Conservation (phyloP, 1,284 basidiomycete genomes). For the Puccinia triticina region DNA sequence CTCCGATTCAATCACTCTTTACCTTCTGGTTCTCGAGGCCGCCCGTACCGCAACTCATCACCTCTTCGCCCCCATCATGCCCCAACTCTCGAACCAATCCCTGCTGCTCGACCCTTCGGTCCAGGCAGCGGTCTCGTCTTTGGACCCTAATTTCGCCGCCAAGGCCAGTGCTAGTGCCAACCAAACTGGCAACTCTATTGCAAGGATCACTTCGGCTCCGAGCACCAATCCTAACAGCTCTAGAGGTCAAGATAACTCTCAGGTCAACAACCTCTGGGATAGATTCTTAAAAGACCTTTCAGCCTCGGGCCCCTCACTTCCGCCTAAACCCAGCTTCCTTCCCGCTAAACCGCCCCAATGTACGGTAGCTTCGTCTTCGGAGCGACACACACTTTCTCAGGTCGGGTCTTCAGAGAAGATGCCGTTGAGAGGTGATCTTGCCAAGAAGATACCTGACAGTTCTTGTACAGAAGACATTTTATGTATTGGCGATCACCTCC, state of each 20-base stretch:
- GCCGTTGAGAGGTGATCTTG: no score
- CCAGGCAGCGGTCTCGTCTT: not conserved
- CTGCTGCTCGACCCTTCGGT: not conserved
- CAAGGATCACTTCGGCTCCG: not conserved
- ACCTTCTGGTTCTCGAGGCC: constrained; percentile 12
- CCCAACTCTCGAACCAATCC: not conserved
- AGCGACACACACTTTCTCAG: no score
- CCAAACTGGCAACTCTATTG: no score
- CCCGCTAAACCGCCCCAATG: no score
- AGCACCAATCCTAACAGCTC: not conserved
- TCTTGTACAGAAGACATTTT: no score
- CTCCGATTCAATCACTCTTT: not conserved
- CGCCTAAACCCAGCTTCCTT: not conserved
- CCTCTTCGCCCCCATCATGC: not conserved
- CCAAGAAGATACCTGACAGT: no score
- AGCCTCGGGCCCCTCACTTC: not conserved
- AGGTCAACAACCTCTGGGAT: no score
- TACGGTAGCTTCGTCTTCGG: no score
- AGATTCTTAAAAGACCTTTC: not conserved
- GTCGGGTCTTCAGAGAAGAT: no score
- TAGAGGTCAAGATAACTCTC: not conserved
- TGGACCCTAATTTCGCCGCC: not conserved
- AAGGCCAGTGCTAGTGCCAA: not conserved
- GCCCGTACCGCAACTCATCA: constrained; percentile 1
- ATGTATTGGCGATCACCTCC: no score